These are phyloP conservation scores for Esteya vermicola DNA, from an alignment of 2,329 filamentous ascomycete species.

Conservation along the genomic window DNA sequence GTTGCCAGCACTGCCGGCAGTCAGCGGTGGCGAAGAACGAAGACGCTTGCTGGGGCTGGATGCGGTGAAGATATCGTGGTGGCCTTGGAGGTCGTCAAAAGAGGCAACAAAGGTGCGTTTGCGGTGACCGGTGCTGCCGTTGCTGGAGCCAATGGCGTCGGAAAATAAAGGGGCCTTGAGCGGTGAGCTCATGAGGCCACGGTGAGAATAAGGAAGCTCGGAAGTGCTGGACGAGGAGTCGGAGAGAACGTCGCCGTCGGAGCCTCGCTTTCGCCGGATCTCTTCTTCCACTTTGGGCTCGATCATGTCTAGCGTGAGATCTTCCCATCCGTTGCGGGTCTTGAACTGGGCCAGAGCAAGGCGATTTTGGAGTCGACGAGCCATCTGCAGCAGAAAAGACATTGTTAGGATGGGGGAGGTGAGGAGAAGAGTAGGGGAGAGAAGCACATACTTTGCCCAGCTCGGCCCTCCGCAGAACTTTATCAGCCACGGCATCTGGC, in stretches of 20 bases:
- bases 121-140: slow-evolving; percentile 49
- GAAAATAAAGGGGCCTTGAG: slow-evolving; percentile 75
- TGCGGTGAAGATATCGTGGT: slow-evolving; percentile 14
- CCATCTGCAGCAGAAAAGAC: slow-evolving; percentile 50
- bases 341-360: slow-evolving; percentile 95
- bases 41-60: slow-evolving; percentile 55
- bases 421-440: neutral
- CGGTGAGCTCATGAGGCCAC: slow-evolving; percentile 67
- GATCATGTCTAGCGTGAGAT: slow-evolving; percentile 72
- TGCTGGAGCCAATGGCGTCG: slow-evolving; percentile 61
- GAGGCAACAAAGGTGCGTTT: slow-evolving; percentile 49
- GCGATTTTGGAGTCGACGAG: slow-evolving; percentile 80
- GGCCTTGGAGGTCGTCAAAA: slow-evolving; percentile 29
- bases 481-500: slow-evolving; percentile 50
- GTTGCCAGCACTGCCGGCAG: slow-evolving; percentile 54
- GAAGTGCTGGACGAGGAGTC: slow-evolving; percentile 79
- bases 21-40: slow-evolving; percentile 45
- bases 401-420: neutral
- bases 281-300: slow-evolving; percentile 74
- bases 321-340: slow-evolving; percentile 89
- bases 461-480: slow-evolving; percentile 58
- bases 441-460: slow-evolving; percentile 51
- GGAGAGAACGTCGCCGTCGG: slow-evolving; percentile 61
- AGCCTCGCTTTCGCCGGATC: slow-evolving; percentile 56
- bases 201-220: slow-evolving; percentile 51